Conservation (phyloP, 768 basidiomycete species). For the Rhodosporidiobolus sp. region DNA sequence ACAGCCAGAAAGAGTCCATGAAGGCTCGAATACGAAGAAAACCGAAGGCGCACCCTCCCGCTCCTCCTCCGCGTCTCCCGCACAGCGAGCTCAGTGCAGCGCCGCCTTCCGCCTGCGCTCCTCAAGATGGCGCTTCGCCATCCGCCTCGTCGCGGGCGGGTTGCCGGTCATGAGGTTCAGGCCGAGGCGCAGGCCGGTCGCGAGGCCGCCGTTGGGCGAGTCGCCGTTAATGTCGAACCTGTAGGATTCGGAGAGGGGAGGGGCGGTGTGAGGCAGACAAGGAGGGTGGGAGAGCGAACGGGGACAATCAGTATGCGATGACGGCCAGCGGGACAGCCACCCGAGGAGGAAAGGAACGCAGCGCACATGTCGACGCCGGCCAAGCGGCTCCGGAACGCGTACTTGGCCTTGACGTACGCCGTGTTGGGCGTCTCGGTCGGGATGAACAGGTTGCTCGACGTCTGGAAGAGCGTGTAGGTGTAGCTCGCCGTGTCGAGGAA, state of each 20-base stretch:
- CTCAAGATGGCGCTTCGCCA: conserved; percentile 16
- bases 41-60: no score
- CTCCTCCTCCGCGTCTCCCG: no score
- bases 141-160: neutral
- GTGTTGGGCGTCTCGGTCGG: conserved; percentile 20
- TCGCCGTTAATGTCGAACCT: conserved; percentile 21
- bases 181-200: neutral
- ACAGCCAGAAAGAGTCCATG: no score
- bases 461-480: conserved; percentile 9
- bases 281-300: neutral
- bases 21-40: no score
- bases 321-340: no score
- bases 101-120: neutral
- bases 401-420: neutral
- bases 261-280: neutral
- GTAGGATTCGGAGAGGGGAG: neutral
- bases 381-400: conserved; percentile 1
- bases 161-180: neutral
- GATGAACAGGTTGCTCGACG: conserved; percentile 4
- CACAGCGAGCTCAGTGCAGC: neutral
- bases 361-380: conserved; percentile 8
- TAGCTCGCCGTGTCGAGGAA: neutral
- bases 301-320: neutral
- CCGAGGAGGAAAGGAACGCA: neutral
- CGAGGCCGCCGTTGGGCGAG: conserved; percentile 1